Percentiles rank a stretch among this genome's conserved stretches.
phyloP scores from a whole-genome alignment of 2,329 filamentous ascomycete genomes.

The Zymoseptoria tritici region DNA sequence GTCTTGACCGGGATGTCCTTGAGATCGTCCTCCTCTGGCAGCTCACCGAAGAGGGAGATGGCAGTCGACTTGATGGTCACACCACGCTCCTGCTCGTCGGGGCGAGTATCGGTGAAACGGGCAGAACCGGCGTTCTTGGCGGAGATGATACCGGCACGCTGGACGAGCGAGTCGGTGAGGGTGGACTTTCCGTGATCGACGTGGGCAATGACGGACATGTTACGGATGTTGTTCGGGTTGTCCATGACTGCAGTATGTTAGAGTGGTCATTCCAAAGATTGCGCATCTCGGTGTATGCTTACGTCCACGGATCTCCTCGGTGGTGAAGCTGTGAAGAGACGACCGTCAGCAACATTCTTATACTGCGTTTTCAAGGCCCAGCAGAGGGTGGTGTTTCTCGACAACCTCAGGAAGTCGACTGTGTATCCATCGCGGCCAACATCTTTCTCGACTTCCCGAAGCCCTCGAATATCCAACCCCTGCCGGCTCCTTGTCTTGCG shows the following conservation, averaged over 20 bases:
- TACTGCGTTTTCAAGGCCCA: background rate
- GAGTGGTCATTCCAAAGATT: conserved; percentile 1
- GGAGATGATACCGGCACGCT: conserved; percentile 99
- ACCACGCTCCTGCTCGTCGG: conserved; percentile 98
- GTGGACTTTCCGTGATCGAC: conserved; percentile 99
- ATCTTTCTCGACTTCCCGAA: background rate
- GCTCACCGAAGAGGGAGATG: conserved; percentile 91
- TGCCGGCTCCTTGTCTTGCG: background rate
- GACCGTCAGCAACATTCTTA: conserved; percentile 41
- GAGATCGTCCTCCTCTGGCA: conserved; percentile 74
- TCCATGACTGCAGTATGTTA: conserved; percentile 68
- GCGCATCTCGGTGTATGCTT: background rate
- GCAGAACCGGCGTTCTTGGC: conserved; percentile 93
- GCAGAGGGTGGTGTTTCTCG: background rate
- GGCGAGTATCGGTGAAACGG: conserved; percentile 92
- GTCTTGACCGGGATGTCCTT: conserved; percentile 85
- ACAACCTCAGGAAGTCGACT: background rate
- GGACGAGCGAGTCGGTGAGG: conserved; percentile 96
- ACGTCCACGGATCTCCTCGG: conserved; percentile 66
- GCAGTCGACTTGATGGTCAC: conserved; percentile 99
- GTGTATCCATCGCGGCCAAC: background rate
- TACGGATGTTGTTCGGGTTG: conserved; percentile 69
- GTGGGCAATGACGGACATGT: conserved; percentile 99
- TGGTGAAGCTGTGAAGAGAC: conserved; percentile 70
- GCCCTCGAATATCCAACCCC: background rate